phyloP scores from a whole-genome alignment of 441 rosid species.

The Iberis amara region DNA sequence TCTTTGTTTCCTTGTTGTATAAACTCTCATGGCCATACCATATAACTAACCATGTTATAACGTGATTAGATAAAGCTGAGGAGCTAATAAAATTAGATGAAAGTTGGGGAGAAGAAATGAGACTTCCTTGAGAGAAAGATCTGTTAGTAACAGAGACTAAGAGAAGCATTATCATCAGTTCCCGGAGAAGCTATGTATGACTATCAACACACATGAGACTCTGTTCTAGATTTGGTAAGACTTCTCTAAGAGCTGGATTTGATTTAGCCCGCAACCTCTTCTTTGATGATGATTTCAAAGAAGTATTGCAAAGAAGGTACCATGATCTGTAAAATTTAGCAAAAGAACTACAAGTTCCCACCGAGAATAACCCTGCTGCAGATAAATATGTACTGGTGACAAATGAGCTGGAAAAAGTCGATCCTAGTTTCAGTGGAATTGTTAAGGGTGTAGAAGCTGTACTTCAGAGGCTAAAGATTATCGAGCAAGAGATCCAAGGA shows the following conservation, averaged over 20 bases:
- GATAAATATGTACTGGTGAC: conserved; percentile 16
- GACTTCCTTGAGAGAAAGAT: no score
- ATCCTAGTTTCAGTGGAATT: conserved; percentile 75
- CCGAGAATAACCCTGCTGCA: conserved; percentile 41
- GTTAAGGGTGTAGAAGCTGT: conserved; percentile 87
- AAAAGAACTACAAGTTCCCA: conserved; percentile 70
- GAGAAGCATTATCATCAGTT: conserved; percentile 73
- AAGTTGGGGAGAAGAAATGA: no score
- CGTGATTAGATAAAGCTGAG: no score
- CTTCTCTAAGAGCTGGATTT: conserved; percentile 54
- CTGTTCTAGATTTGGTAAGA: conserved; percentile 62
- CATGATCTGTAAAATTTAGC: conserved; percentile 82
- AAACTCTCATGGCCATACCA: no score
- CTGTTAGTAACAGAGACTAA: conserved; percentile 40
- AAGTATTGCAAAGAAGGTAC: conserved; percentile 78
- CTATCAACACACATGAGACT: conserved; percentile 88
- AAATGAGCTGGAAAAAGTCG: conserved; percentile 52
- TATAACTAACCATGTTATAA: no score
- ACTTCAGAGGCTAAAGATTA: conserved; percentile 79
- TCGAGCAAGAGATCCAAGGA: conserved; percentile 96
- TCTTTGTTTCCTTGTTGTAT: no score
- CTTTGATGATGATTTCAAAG: conserved; percentile 87
- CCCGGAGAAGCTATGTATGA: conserved; percentile 86
- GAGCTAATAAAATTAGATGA: no score
- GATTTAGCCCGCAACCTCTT: conserved; percentile 83